Percentiles rank a stretch among this genome's conserved stretches.
Evolutionary conservation across 2,329 filamentous ascomycete genomes (phyloP).

Genomic region (Xylaria polymorpha): DNA sequence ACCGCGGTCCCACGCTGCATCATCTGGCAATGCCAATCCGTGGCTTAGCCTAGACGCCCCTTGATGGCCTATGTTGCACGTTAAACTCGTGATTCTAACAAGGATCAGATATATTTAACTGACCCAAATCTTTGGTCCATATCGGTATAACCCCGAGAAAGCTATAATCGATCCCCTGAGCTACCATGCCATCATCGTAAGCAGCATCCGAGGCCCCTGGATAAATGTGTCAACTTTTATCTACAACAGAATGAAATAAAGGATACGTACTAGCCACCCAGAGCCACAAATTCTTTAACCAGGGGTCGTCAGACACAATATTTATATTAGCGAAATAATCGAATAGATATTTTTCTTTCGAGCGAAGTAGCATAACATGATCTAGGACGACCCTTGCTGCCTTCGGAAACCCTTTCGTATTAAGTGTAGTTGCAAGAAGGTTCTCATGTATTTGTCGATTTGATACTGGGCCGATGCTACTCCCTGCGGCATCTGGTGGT

Average conservation of each 20-base stretch:
- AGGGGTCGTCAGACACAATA: conserved; percentile 77
- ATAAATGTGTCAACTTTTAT: conserved; percentile 34
- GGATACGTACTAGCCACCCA: conserved; percentile 72
- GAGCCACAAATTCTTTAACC: conserved; percentile 83
- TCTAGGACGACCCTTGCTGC: conserved; percentile 66
- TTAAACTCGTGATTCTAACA: conserved; percentile 34
- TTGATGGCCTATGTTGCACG: conserved; percentile 57
- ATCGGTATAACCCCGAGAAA: conserved; percentile 80
- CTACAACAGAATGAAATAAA: neutral
- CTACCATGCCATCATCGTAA: conserved; percentile 75
- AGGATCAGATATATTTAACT: conserved; percentile 43
- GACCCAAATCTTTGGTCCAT: conserved; percentile 77
- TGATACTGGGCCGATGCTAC: conserved; percentile 55
- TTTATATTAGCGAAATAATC: conserved; percentile 72
- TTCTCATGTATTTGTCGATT: conserved; percentile 69
- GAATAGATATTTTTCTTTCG: conserved; percentile 71
- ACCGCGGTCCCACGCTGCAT: conserved; percentile 68
- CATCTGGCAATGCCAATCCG: conserved; percentile 59
- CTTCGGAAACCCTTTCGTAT: conserved; percentile 60
- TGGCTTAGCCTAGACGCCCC: conserved; percentile 61
- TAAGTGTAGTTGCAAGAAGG: conserved; percentile 59
- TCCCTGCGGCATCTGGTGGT: conserved; percentile 53
- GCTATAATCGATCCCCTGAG: conserved; percentile 75
- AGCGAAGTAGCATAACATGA: conserved; percentile 69
- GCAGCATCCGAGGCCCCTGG: conserved; percentile 72